Evolutionary conservation across 2,329 filamentous ascomycete genomes (phyloP).

Genomic region (Colletotrichum caudatum): DNA sequence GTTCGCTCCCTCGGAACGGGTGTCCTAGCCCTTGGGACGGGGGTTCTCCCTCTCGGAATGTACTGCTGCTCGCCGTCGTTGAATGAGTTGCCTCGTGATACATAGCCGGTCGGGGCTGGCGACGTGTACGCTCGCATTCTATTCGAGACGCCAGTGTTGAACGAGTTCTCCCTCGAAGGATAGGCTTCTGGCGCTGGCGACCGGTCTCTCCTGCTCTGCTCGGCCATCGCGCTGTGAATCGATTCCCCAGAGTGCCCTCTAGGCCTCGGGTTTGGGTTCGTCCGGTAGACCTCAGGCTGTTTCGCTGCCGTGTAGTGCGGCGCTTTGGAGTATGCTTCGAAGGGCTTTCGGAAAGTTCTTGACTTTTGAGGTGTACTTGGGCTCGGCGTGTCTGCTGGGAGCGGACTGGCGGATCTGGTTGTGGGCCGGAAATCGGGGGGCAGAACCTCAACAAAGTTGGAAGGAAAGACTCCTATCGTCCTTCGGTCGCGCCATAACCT

Average conservation of each 20-base stretch:
- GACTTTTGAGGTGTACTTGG: constrained; percentile 69
- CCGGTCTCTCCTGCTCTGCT: constrained; percentile 30
- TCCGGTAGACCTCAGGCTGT: constrained; percentile 68
- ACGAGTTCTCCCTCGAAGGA: constrained; percentile 43
- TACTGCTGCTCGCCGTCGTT: constrained; percentile 40
- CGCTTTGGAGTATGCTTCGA: constrained; percentile 75
- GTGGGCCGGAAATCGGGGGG: constrained; percentile 86
- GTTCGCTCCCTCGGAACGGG: constrained; percentile 24
- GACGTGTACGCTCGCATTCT: constrained; percentile 41
- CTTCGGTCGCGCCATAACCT: constrained; percentile 89
- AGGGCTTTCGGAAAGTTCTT: constrained; percentile 74
- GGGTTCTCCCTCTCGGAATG: constrained; percentile 36
- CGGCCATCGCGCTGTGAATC: constrained; percentile 43
- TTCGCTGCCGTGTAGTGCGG: constrained; percentile 75
- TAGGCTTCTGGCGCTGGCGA: constrained; percentile 40
- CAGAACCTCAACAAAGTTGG: constrained; percentile 95
- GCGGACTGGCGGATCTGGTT: constrained; percentile 69
- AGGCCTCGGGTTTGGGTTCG: constrained; percentile 53
- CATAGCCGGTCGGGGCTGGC: constrained; percentile 35
- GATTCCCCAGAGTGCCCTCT: constrained; percentile 59
- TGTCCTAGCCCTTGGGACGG: constrained; percentile 32
- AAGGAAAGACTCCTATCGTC: constrained; percentile 93
- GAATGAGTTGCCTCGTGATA: constrained; percentile 40
- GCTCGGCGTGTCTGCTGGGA: constrained; percentile 68
- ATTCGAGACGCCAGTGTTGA: constrained; percentile 39